These are phyloP conservation scores for Spathaspora jeffriesii DNA, from an alignment of 1,139 yeast genomes.

Conservation along the genomic window DNA sequence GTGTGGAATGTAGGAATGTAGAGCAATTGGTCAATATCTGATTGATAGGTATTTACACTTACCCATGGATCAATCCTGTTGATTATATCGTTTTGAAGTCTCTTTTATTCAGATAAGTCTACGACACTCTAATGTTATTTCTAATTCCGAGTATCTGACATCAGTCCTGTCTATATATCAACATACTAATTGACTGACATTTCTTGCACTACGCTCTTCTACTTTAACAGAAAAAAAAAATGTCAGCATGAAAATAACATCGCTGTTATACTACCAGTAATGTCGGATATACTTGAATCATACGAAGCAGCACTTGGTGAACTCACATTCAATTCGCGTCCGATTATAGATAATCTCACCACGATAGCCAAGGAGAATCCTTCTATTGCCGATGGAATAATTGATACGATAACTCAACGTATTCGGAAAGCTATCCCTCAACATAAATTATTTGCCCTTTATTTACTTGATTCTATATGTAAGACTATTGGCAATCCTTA, in stretches of 20 bases:
- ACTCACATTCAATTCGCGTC: constrained; percentile 57
- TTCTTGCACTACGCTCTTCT: too few relatives aligned
- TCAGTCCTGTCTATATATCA: too few relatives aligned
- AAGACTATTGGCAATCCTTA: constrained; percentile 48
- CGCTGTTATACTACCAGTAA: too few relatives aligned
- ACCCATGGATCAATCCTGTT: too few relatives aligned
- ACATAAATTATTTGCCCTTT: constrained; percentile 38
- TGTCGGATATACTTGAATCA: constrained; percentile 42
- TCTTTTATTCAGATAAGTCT: too few relatives aligned
- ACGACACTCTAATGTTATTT: too few relatives aligned
- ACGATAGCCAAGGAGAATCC: constrained; percentile 34
- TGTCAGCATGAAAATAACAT: background rate
- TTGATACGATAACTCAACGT: constrained; percentile 32
- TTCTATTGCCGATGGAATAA: constrained; percentile 32
- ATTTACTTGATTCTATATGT: constrained; percentile 43
- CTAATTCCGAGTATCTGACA: too few relatives aligned
- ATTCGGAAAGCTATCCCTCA: constrained; percentile 38
- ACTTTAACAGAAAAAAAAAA: background rate
- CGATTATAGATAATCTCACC: constrained; percentile 41
- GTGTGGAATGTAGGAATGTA: too few relatives aligned
- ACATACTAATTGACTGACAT: too few relatives aligned
- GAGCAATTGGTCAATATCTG: too few relatives aligned
- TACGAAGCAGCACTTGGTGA: constrained; percentile 70
- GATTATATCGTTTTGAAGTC: too few relatives aligned
- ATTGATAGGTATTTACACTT: too few relatives aligned